Conservation (phyloP, 305 asterid species). For the Coffea humblotiana region DNA sequence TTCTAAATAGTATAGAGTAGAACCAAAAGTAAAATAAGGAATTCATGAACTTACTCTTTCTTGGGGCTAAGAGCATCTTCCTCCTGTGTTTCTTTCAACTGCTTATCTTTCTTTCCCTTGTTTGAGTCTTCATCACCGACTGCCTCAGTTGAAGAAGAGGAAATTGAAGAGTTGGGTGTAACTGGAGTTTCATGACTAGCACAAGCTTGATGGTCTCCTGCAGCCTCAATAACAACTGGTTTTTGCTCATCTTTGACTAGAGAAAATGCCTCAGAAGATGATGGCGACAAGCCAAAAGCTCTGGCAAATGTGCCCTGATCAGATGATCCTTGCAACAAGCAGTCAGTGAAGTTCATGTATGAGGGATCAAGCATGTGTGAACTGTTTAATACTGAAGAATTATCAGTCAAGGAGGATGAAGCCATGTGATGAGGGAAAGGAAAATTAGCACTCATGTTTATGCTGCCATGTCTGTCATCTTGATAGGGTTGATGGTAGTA, state of each 20-base stretch:
- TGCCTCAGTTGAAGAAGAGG: slow-evolving; percentile 58
- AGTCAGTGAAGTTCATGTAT: slow-evolving; percentile 40
- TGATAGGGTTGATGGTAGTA: slow-evolving; percentile 61
- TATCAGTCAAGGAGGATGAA: slow-evolving; percentile 26
- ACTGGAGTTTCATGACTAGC: slow-evolving; percentile 45
- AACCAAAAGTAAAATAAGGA: background rate
- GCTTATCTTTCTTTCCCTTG: slow-evolving; percentile 45
- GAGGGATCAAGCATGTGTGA: slow-evolving; percentile 51
- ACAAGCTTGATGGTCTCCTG: slow-evolving; percentile 20
- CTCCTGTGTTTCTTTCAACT: slow-evolving; percentile 32
- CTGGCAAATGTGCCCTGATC: slow-evolving; percentile 32
- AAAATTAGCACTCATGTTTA: slow-evolving; percentile 19
- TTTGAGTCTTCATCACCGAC: slow-evolving; percentile 46
- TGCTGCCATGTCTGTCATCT: slow-evolving; percentile 24
- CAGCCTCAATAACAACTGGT: slow-evolving; percentile 11
- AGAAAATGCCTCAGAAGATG: slow-evolving; percentile 33
- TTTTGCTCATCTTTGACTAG: slow-evolving; percentile 34
- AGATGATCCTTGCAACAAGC: slow-evolving; percentile 40
- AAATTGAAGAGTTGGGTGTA: slow-evolving; percentile 69
- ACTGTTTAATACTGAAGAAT: slow-evolving; percentile 21
- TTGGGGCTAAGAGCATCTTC: slow-evolving; percentile 41
- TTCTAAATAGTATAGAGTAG: background rate
- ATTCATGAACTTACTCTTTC: slow-evolving; percentile 39
- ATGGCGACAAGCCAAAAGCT: slow-evolving; percentile 35
- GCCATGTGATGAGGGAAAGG: slow-evolving; percentile 9